Percentiles rank a stretch among this genome's conserved stretches.
These are phyloP conservation scores for Aspergillus puulaauensis DNA, from an alignment of 2,329 filamentous ascomycete genomes.

Conservation along the genomic window DNA sequence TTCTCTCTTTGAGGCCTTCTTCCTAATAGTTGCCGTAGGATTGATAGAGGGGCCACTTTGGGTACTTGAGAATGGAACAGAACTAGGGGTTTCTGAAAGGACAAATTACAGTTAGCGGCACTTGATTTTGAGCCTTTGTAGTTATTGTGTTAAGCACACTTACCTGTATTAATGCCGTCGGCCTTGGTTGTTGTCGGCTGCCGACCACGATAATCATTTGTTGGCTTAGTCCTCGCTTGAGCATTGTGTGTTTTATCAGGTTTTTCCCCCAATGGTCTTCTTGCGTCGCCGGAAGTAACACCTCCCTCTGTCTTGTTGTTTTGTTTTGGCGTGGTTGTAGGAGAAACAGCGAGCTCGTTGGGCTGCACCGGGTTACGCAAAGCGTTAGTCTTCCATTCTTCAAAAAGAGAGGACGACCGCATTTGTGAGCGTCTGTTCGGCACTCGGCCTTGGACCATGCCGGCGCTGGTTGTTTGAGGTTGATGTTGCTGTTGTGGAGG, in stretches of 20 bases:
- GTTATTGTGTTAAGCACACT: neutral
- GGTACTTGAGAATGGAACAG: neutral
- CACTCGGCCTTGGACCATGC: neutral
- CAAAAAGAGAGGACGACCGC: conserved; percentile 15
- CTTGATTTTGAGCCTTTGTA: neutral
- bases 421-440: neutral
- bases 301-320: neutral
- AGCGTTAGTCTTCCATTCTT: conserved; percentile 20
- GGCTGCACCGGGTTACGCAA: neutral
- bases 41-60: neutral
- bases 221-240: neutral
- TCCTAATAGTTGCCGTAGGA: neutral
- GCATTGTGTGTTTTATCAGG: neutral
- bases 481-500: neutral
- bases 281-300: neutral
- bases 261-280: neutral
- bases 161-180: neutral
- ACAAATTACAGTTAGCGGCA: neutral
- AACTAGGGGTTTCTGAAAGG: neutral
- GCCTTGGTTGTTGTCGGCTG: neutral
- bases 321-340: neutral
- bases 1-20: neutral
- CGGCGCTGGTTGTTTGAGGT: neutral
- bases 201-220: neutral
- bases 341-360: neutral